Conservation (phyloP, 257 asterid species). For the Plectranthus barbatus region DNA sequence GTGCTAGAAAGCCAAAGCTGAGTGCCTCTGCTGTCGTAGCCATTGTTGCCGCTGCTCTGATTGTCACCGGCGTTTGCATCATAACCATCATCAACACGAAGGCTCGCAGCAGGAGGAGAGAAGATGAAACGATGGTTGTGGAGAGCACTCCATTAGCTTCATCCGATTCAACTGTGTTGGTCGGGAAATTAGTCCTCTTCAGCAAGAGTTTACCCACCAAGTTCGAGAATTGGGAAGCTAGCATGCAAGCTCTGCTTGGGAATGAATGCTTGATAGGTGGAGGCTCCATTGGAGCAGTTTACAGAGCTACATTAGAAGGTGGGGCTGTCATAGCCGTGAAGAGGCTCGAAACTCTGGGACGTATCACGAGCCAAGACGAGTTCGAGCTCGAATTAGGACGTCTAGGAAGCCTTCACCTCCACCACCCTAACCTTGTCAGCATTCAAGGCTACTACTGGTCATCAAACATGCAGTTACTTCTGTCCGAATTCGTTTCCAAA, state of each 20-base stretch:
- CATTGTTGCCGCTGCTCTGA: slow-evolving; percentile 38
- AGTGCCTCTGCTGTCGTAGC: slow-evolving; percentile 62
- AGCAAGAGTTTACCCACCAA: slow-evolving; percentile 72
- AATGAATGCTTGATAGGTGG: no score
- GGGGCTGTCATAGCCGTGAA: slow-evolving; percentile 9
- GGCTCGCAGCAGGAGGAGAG: slow-evolving; percentile 49
- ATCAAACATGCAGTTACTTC: no score
- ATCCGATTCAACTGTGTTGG: slow-evolving; percentile 35
- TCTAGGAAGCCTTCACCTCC: slow-evolving; percentile 17
- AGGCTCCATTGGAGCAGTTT: slow-evolving; percentile 64
- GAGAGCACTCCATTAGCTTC: slow-evolving; percentile 70
- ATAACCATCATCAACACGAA: slow-evolving; percentile 56
- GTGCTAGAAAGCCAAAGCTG: slow-evolving; percentile 41
- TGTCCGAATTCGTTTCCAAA: no score
- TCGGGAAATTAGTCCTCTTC: slow-evolving; percentile 68
- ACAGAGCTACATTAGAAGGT: slow-evolving; percentile 60
- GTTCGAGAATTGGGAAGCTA: slow-evolving; percentile 83
- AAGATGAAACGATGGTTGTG: slow-evolving; percentile 38
- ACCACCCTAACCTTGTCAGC: no score
- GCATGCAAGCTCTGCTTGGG: no score
- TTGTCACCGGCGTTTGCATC: slow-evolving; percentile 15
- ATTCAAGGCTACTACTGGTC: no score
- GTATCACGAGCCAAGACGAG: slow-evolving; percentile 70
- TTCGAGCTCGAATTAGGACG: slow-evolving; percentile 76
- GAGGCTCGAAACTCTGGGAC: slow-evolving; percentile 61